Evolutionary conservation across 2,329 filamentous ascomycete genomes (phyloP).

Genomic region (Trichoderma guizhouense): DNA sequence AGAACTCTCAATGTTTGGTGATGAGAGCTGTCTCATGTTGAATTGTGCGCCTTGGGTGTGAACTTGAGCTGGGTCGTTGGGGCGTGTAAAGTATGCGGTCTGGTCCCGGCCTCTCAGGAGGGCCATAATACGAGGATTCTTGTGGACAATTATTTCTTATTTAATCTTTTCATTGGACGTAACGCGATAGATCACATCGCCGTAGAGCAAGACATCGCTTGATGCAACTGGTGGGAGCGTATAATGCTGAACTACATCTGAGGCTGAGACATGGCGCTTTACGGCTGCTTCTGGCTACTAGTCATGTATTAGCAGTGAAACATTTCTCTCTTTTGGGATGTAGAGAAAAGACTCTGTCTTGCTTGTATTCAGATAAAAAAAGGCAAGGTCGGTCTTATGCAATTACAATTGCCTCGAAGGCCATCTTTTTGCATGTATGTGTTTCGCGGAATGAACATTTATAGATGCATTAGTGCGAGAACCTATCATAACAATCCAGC

Average conservation of each 20-base stretch:
- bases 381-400: not conserved
- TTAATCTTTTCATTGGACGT: not conserved
- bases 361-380: not conserved
- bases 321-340: not conserved
- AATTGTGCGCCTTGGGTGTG: not conserved
- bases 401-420: not conserved
- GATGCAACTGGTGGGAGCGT: not conserved
- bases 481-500: not conserved
- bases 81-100: not conserved
- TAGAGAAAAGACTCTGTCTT: not conserved
- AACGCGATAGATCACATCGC: not conserved
- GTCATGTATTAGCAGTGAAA: not conserved
- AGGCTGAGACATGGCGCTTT: not conserved
- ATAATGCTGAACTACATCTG: not conserved
- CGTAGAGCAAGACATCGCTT: not conserved
- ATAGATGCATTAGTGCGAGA: not conserved
- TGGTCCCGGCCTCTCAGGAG: not conserved
- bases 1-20: not conserved
- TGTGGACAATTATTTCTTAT: not conserved
- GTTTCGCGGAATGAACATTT: not conserved
- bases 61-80: not conserved
- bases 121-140: not conserved
- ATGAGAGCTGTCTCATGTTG: not conserved
- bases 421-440: not conserved
- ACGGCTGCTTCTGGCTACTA: not conserved